Percentiles rank a stretch among this genome's conserved stretches.
phyloP scores from a whole-genome alignment of 2,329 filamentous ascomycete species.

The Fusarium aywerte region DNA sequence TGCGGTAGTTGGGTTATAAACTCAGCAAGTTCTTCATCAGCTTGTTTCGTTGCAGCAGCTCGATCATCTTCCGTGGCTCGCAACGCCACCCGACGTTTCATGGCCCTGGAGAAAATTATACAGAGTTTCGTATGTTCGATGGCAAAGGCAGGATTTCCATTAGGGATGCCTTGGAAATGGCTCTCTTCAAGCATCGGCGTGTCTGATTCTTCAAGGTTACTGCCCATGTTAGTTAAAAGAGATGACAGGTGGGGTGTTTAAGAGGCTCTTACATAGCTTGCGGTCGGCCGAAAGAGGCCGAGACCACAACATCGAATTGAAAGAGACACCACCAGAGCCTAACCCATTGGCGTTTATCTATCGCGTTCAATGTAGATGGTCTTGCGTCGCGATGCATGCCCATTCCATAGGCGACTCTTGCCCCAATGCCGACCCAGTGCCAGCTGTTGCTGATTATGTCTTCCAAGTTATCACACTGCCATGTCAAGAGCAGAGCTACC shows the following conservation, averaged over 20 bases:
- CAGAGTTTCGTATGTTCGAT: slow-evolving; percentile 62
- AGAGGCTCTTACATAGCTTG: slow-evolving; percentile 56
- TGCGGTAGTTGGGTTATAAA: slow-evolving; percentile 47
- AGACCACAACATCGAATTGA: slow-evolving; percentile 53
- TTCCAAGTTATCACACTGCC: slow-evolving; percentile 66
- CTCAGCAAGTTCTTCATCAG: slow-evolving; percentile 48
- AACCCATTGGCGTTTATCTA: slow-evolving; percentile 52
- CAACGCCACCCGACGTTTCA: slow-evolving; percentile 45
- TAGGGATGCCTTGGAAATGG: slow-evolving; percentile 56
- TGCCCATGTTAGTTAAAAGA: slow-evolving; percentile 11
- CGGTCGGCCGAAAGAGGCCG: slow-evolving; percentile 60
- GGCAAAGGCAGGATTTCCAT: slow-evolving; percentile 56
- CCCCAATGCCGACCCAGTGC: slow-evolving; percentile 64
- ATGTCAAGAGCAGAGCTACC: slow-evolving; percentile 64
- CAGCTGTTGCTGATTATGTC: slow-evolving; percentile 65
- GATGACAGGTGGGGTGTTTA: not conserved
- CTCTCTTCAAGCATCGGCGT: slow-evolving; percentile 56
- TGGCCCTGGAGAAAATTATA: slow-evolving; percentile 58
- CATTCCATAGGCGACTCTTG: slow-evolving; percentile 62
- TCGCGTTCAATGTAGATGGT: slow-evolving; percentile 44
- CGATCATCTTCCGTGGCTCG: slow-evolving; percentile 41
- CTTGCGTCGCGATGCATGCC: slow-evolving; percentile 60
- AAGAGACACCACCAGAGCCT: slow-evolving; percentile 56
- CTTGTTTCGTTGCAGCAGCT: slow-evolving; percentile 44
- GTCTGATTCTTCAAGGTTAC: slow-evolving; percentile 62